Evolutionary conservation across 2,329 filamentous ascomycete species (phyloP).

Genomic region (Colletotrichum zoysiae): DNA sequence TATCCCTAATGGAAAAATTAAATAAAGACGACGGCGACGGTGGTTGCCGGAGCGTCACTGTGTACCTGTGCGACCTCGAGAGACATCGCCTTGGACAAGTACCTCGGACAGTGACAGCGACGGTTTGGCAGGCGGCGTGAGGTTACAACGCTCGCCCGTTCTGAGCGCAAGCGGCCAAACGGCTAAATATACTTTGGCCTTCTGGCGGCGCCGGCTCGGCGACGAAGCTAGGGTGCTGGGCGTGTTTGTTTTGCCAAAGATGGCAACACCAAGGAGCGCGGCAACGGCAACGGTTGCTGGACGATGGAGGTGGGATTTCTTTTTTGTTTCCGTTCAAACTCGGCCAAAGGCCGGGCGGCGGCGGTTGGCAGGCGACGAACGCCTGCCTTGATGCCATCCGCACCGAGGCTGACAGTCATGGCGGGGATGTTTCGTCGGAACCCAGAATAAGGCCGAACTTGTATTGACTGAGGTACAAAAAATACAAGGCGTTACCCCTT

Average conservation of each 20-base stretch:
- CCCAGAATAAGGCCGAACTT: slow-evolving; percentile 30
- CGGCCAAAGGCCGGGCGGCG: slow-evolving; percentile 20
- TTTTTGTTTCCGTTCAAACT: slow-evolving; percentile 19
- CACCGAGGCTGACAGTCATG: slow-evolving; percentile 16
- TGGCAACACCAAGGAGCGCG: slow-evolving; percentile 8
- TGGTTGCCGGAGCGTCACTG: background rate
- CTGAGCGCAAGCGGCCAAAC: slow-evolving; percentile 14
- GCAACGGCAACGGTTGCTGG: background rate
- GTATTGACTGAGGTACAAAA: no score
- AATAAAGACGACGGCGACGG: background rate
- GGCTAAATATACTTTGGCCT: slow-evolving; percentile 26
- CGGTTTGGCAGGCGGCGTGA: slow-evolving; percentile 8
- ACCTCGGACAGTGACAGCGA: background rate
- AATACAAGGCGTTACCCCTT: no score
- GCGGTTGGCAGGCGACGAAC: slow-evolving; percentile 22
- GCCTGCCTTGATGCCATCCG: slow-evolving; percentile 11
- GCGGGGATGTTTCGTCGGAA: slow-evolving; percentile 23
- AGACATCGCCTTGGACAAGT: no score
- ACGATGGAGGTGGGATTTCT: background rate
- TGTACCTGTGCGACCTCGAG: no score
- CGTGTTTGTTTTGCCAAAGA: slow-evolving; percentile 18
- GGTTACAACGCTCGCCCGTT: slow-evolving; percentile 28
- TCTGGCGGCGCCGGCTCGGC: slow-evolving; percentile 20
- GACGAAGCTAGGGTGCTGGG: slow-evolving; percentile 24
- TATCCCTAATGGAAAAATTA: background rate